These are phyloP conservation scores for Trypanosoma theileri DNA, from an alignment of 208 protist species.

Conservation along the genomic window DNA sequence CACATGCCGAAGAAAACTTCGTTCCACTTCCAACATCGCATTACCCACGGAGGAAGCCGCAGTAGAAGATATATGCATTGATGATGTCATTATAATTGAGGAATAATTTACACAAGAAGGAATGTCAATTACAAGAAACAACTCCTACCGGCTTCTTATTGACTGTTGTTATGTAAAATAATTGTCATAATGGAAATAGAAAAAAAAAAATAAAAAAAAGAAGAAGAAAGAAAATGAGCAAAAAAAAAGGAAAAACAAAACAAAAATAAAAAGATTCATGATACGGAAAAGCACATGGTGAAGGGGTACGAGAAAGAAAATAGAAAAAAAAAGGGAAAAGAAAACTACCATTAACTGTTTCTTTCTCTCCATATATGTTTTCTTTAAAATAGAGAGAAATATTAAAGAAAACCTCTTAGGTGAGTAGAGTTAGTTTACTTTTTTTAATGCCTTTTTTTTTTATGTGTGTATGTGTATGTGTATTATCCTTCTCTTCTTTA, in stretches of 20 bases:
- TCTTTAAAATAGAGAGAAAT: not conserved
- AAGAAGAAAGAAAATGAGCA: too few species aligned
- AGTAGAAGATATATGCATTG: not conserved
- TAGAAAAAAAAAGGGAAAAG: conserved; percentile 6
- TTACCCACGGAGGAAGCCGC: not conserved
- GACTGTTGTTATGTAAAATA: too few species aligned
- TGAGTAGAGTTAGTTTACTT: too few species aligned
- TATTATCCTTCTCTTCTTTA: not conserved
- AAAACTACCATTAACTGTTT: not conserved
- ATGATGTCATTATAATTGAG: conserved; percentile 5
- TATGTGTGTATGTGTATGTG: conserved; percentile 4
- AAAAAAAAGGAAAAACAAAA: conserved; percentile 5
- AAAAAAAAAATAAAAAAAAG: too few species aligned
- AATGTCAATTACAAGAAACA: not conserved
- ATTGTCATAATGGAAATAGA: too few species aligned
- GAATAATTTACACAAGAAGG: not conserved
- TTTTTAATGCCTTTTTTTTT: not conserved
- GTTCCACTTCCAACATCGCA: conserved; percentile 9
- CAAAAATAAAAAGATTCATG: conserved; percentile 8
- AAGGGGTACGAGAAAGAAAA: not conserved
- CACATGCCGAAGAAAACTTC: conserved; percentile 70
- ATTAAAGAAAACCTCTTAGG: too few species aligned
- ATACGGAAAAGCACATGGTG: not conserved
- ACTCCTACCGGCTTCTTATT: too few species aligned
- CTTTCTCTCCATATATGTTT: not conserved